phyloP scores from a whole-genome alignment of 2,329 filamentous ascomycete genomes.

The Magnaporthales sp. region DNA sequence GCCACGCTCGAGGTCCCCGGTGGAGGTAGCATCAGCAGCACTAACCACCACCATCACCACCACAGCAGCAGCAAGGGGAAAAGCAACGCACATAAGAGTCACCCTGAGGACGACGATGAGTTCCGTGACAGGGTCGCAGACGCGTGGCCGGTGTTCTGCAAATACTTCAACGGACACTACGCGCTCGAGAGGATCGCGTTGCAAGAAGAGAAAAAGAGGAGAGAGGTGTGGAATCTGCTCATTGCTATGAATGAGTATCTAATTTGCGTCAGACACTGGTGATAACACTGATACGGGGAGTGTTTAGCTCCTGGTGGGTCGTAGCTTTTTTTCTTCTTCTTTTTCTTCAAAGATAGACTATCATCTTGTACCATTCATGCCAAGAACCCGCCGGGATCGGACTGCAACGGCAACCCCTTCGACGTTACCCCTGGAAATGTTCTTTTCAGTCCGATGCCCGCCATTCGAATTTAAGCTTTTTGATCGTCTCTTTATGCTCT shows the following conservation, averaged over 20 bases:
- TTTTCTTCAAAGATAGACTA: background rate
- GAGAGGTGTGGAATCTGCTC: conserved; percentile 63
- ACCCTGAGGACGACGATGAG: conserved; percentile 11
- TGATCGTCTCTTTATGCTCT: background rate
- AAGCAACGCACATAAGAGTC: conserved; percentile 1
- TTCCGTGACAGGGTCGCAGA: conserved; percentile 49
- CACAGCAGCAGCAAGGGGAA: background rate
- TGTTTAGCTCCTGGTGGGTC: background rate
- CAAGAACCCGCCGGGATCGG: background rate
- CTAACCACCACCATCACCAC: conserved; percentile 3
- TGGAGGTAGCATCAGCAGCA: conserved; percentile 8
- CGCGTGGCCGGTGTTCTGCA: conserved; percentile 65
- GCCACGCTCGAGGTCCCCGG: background rate
- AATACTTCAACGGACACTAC: conserved; percentile 81
- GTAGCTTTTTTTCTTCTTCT: too few species aligned
- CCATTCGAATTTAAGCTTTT: background rate
- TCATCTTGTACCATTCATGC: background rate
- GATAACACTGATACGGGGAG: too few species aligned
- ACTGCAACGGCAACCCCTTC: background rate
- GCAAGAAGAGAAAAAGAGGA: conserved; percentile 80
- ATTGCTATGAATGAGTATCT: conserved; percentile 60
- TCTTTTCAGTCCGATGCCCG: background rate
- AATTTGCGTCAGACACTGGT: conserved; percentile 64
- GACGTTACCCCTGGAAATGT: background rate
- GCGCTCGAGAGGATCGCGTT: conserved; percentile 80